These are phyloP conservation scores for Colletotrichum incanum DNA, from an alignment of 2,329 filamentous ascomycete genomes.

Conservation along the genomic window DNA sequence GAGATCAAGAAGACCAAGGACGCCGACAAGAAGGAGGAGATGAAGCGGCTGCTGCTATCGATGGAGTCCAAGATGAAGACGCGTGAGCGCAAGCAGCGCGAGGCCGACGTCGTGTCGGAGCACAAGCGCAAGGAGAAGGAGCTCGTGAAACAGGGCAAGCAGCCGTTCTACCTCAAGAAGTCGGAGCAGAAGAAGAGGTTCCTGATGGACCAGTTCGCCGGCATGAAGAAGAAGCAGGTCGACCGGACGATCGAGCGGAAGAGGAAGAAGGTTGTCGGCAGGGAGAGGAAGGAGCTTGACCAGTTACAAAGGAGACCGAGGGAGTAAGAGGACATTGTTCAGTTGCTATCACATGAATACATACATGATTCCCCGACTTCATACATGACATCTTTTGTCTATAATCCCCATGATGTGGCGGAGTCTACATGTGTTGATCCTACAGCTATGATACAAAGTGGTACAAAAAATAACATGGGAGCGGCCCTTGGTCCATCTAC, in stretches of 20 bases:
- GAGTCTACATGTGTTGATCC: conserved; percentile 19
- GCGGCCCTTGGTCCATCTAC: background rate
- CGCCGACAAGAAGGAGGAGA: conserved; percentile 73
- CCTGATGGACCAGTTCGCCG: conserved; percentile 83
- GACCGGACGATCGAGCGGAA: conserved; percentile 88
- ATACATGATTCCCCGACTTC: background rate
- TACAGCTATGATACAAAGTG: conserved; percentile 41
- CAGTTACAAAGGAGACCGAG: conserved; percentile 52
- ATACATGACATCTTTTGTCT: conserved; percentile 11
- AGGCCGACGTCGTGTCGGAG: conserved; percentile 78
- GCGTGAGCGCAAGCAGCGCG: conserved; percentile 77
- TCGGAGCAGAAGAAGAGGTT: conserved; percentile 91
- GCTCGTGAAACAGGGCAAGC: conserved; percentile 88
- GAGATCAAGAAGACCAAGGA: conserved; percentile 79
- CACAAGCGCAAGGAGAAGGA: conserved; percentile 90
- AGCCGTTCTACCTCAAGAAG: conserved; percentile 93
- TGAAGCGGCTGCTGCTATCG: conserved; percentile 82
- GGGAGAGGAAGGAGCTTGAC: conserved; percentile 84
- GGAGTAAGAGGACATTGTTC: background rate
- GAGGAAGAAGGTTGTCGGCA: conserved; percentile 89
- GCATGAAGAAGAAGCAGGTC: conserved; percentile 88
- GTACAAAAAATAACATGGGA: conserved; percentile 24
- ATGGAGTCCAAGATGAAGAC: conserved; percentile 86
- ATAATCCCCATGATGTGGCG: background rate
- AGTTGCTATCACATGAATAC: background rate